A percentile compares a stretch with the other conserved stretches of the same genome.
These are phyloP conservation scores for Ambrosiella beaveri DNA, from an alignment of 2,329 filamentous ascomycete species.

Conservation along the genomic window DNA sequence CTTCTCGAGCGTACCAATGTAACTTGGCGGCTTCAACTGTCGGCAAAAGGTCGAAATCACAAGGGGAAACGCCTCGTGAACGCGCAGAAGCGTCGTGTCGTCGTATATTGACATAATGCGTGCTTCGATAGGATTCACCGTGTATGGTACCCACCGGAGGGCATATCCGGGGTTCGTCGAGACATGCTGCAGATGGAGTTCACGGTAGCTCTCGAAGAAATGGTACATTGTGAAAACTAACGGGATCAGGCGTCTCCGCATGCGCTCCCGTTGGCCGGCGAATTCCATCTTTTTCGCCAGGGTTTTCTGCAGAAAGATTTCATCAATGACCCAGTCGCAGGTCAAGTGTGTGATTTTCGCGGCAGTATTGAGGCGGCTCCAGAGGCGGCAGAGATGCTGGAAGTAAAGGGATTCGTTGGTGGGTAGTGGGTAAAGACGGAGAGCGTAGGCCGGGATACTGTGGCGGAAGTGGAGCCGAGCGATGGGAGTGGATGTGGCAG, in stretches of 20 bases:
- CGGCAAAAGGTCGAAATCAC: slow-evolving; percentile 48
- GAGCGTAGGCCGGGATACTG: slow-evolving; percentile 42
- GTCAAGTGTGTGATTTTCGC: slow-evolving; percentile 44
- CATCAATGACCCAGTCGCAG: slow-evolving; percentile 47
- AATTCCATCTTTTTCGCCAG: slow-evolving; percentile 39
- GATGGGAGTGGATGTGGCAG: slow-evolving; percentile 42
- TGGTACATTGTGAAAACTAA: slow-evolving; percentile 49
- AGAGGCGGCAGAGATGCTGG: slow-evolving; percentile 45
- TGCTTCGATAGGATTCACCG: slow-evolving; percentile 43
- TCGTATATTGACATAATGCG: slow-evolving; percentile 49
- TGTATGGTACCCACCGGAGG: slow-evolving; percentile 35
- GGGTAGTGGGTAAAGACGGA: slow-evolving; percentile 39
- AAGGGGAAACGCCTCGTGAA: slow-evolving; percentile 47
- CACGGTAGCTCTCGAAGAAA: slow-evolving; percentile 49
- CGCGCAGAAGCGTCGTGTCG: slow-evolving; percentile 41
- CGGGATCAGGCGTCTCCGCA: slow-evolving; percentile 46
- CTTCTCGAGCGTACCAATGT: slow-evolving; percentile 44
- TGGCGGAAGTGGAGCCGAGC: slow-evolving; percentile 43
- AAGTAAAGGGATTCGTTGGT: slow-evolving; percentile 33
- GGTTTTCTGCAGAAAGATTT: slow-evolving; percentile 43
- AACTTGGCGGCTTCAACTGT: slow-evolving; percentile 44
- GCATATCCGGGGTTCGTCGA: slow-evolving; percentile 33
- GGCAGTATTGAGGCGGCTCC: slow-evolving; percentile 48
- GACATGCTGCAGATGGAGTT: slow-evolving; percentile 39
- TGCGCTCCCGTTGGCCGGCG: slow-evolving; percentile 42